Conservation (phyloP, 2,329 filamentous ascomycete species). For the Pseudogymnoascus sp. region DNA sequence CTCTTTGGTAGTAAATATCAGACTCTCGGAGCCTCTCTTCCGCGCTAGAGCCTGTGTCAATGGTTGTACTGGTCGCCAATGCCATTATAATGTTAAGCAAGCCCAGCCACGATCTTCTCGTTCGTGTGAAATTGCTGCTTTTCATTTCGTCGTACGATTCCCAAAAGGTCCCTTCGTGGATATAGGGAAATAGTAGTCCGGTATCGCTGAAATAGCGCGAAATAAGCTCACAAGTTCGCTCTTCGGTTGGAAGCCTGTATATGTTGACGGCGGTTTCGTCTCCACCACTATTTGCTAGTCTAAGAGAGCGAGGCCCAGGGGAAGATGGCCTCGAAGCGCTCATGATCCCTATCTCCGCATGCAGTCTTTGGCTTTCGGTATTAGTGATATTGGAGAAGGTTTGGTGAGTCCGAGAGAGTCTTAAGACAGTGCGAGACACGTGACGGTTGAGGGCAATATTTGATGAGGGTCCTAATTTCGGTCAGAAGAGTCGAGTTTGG, state of each 20-base stretch:
- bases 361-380: conserved; percentile 1
- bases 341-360: conserved; percentile 15
- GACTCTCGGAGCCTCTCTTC: conserved; percentile 33
- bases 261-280: conserved; percentile 20
- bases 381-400: conserved; percentile 12
- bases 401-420: conserved; percentile 10
- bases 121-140: conserved; percentile 26
- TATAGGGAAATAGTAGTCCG: conserved; percentile 32
- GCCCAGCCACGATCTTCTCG: conserved; percentile 42
- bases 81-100: conserved; percentile 43
- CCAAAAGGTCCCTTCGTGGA: conserved; percentile 30
- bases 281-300: conserved; percentile 2
- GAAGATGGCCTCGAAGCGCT: conserved; percentile 19
- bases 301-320: conserved; percentile 9
- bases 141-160: conserved; percentile 29
- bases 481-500: neutral
- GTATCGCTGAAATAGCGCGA: conserved; percentile 31
- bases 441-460: conserved; percentile 35
- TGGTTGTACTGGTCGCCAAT: conserved; percentile 34
- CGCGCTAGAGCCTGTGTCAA: conserved; percentile 24
- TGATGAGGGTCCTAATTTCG: conserved; percentile 31
- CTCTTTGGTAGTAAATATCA: conserved; percentile 38
- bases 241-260: conserved; percentile 27
- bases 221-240: conserved; percentile 26
- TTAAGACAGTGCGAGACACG: conserved; percentile 27